Conservation (phyloP, 257 asterid genomes). For the Henckelia pumila region DNA sequence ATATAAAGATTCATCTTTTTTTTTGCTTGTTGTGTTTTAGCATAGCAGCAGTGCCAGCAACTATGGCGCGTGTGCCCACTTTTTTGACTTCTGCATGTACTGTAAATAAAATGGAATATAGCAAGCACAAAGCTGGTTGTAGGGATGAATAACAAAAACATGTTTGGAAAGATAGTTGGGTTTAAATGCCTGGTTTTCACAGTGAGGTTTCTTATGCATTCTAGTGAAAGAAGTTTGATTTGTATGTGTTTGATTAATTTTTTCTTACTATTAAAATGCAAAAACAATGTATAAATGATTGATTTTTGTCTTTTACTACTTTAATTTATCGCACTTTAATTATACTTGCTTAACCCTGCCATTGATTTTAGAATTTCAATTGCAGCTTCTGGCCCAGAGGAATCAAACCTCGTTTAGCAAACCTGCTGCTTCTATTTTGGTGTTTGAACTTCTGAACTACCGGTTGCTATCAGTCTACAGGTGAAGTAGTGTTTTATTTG, state of each 20-base stretch:
- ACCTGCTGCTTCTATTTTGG: constrained; percentile 80
- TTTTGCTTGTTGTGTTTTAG: not conserved
- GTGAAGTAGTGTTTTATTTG: constrained; percentile 30
- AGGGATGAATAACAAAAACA: not conserved
- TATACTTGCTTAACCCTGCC: constrained; percentile 21
- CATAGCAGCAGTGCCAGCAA: not conserved
- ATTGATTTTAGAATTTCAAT: constrained; percentile 20
- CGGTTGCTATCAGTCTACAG: constrained; percentile 96
- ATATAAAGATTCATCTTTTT: not conserved
- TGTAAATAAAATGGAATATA: not conserved
- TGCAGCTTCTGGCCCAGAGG: constrained; percentile 85
- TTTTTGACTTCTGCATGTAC: not conserved
- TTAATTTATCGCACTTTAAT: constrained; percentile 22
- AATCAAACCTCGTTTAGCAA: constrained; percentile 64
- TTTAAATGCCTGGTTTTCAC: not conserved
- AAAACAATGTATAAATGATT: constrained; percentile 6
- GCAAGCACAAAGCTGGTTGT: not conserved
- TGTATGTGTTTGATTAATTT: constrained; percentile 1
- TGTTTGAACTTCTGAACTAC: constrained; percentile 89
- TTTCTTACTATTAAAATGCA: not conserved
- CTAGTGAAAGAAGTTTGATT: constrained; percentile 15
- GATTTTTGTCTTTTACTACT: constrained; percentile 2
- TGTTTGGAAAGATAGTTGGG: constrained; percentile 2
- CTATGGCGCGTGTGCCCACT: not conserved
- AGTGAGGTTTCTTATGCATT: not conserved